Base-by-base conservation (phyloP, 23 red algal species). In the Gracilaria gracilis region DNA sequence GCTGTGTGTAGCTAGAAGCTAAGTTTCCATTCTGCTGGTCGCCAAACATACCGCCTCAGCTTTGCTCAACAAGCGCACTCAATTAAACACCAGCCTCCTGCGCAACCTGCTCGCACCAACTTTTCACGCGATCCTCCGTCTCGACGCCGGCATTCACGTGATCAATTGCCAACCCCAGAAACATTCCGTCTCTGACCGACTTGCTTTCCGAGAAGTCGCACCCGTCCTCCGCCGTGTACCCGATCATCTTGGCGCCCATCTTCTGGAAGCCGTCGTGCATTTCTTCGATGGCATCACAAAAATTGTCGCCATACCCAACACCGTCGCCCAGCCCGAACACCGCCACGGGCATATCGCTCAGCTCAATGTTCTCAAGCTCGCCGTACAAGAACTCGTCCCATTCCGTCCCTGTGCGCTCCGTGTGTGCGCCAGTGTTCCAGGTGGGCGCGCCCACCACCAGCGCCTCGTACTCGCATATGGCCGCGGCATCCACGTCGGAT, bases 201-300 rank as follows among this genome's bases (percentile, higher is more conserved):
- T 92, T 92, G 55, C 67, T 79, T 13, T 82, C 57, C 20, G 28
- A 39, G 67, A 61, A 80, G 25, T 84, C 61, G 46, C 70, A 92
- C 19, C 37, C 80, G 3, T 84, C 88, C 37, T 42, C 28, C 19
- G 36, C 25, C 12, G 57, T 44, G 35, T 49, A 57, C 5, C 88
- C 88, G 1, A 92, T 57, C 77, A 83, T 83, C 74, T 92, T 92
- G 0, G 77, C 88, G 11, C 88, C 88, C 34, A 31, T 33, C 58
- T 57, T 51, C 4, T 25, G 57, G 49, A 92, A 92, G 34, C 61
- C 20, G 12, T 54, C 74, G 44, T 92, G 74, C 31, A 92, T 61
- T 78, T 92, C 88, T 15, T 75, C 88, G 27, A 92, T 92, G 40
- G 88, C 88, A 67, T 92, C 88, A 57, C 44, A 61, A 75, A 92